phyloP scores from a whole-genome alignment of 2,329 filamentous ascomycete genomes.

The Pseudogymnoascus sp. region DNA sequence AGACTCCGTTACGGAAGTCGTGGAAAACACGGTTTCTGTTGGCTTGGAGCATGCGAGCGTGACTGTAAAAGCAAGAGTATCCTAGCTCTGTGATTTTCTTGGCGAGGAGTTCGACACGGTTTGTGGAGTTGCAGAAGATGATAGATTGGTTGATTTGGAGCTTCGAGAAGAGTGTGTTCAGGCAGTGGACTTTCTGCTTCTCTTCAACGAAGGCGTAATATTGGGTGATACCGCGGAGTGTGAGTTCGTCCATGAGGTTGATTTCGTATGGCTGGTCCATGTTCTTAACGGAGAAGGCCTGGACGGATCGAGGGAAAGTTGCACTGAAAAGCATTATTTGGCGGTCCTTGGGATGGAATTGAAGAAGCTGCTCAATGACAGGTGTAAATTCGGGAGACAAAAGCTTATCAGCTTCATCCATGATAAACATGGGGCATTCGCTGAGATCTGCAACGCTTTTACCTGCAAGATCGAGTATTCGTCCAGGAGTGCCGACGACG shows the following conservation, averaged over 20 bases:
- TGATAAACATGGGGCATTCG: slow-evolving; percentile 95
- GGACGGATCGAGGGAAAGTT: slow-evolving; percentile 94
- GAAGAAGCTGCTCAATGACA: slow-evolving; percentile 90
- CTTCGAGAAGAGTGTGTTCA: slow-evolving; percentile 98
- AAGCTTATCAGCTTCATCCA: slow-evolving; percentile 98
- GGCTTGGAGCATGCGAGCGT: slow-evolving; percentile 95
- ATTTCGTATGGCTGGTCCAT: slow-evolving; percentile 96
- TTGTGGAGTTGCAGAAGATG: slow-evolving; percentile 99
- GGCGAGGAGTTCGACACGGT: slow-evolving; percentile 90
- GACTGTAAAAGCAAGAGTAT: slow-evolving; percentile 99
- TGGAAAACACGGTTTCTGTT: slow-evolving; percentile 98
- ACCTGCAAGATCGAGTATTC: slow-evolving; percentile 91
- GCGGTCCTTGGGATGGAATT: slow-evolving; percentile 92
- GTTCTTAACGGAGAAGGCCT: slow-evolving; percentile 97
- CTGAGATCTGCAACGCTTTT: slow-evolving; percentile 95
- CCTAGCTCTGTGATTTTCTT: slow-evolving; percentile 99
- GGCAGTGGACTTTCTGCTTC: slow-evolving; percentile 97
- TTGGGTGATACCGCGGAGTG: slow-evolving; percentile 93
- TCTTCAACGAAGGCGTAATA: slow-evolving; percentile 99
- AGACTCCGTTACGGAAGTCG: slow-evolving; percentile 96
- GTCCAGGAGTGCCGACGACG: slow-evolving; percentile 91
- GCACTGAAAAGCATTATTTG: slow-evolving; percentile 99
- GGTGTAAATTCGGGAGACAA: slow-evolving; percentile 94
- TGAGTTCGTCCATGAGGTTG: slow-evolving; percentile 98
- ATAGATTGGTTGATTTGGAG: slow-evolving; percentile 99